Base-by-base conservation (phyloP, 148 eudicot species). In the Pouteria glomerata region DNA sequence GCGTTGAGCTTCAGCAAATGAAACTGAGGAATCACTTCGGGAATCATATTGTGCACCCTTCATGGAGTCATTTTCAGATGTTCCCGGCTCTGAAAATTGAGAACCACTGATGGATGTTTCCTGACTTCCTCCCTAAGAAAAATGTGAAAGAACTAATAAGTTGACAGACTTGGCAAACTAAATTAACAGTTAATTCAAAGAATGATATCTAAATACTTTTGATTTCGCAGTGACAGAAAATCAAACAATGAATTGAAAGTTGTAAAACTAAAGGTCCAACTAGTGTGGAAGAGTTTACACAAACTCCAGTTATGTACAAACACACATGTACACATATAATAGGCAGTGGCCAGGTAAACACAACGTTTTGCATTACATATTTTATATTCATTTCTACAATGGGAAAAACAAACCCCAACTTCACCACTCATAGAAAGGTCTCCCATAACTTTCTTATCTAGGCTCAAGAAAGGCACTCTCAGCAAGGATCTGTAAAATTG, bases 21-120 rank as follows among this genome's bases (percentile, higher is more conserved):
- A 80, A 73, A 84, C 78, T 71, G 76, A 72, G 21, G 82, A 76
- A 86, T 82, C 86, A 68, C 31, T 69, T 75, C 69, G 84, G 6
- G 80, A 67, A 72, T 61, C 90, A 76, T 73, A 63, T 76, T 73
- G 78, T 74, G 61, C 81, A 19, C 66, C 83, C 77, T 73, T 87
- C 41, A 45, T 59, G 47, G 76, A 66, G 74, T 85, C 84, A 73
- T 73, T 87, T 57, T 75, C 81, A 48, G 89, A 83, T 27, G 75
- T 51, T 39, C 81, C 88, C 78, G 85, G 74, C 80, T 84, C 89
- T 68, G 86, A 82, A 75, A 77, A 79, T 63, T 87, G 89, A 81
- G 90, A 81, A 65, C 90, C 90, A 82, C 91, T 90, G 29, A 77
- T 65, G 37, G 97, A 96, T 56, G 96, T 63, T 77, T 92, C 97